Base-by-base conservation (phyloP, 108 stramenopile species). In the Poteriospumella lacustris region DNA sequence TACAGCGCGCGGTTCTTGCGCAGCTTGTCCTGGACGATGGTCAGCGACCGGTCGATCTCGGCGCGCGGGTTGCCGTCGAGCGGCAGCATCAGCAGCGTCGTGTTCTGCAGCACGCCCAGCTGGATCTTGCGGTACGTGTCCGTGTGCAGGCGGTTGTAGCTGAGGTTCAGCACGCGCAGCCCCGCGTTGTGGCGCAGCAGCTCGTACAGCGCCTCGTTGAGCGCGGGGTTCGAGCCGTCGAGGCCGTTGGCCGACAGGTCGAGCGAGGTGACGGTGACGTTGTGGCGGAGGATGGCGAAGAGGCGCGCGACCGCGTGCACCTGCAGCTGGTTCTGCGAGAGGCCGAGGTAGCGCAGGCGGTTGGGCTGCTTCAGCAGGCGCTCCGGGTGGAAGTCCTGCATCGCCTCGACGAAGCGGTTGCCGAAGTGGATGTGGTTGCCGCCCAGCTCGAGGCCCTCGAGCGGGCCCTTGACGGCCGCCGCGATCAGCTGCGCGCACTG, bases 391-490 rank as follows among this genome's bases (percentile, higher is more conserved):
- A 52, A 73, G n/a, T 5, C 5, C 9, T 44, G 31, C 70, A 73
- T 44, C 12, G 70, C 44, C 3, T 44, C 19, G 40, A 44, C 31
- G 41, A 73, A 73, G n/a, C 36, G 28, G 31, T 5, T 26, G 9
- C 70, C 70, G 3, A 24, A 28, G 36, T 73, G 33, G 9, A 73
- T 73, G 9, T 3, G 5, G 36, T 73, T 73, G 9, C 70, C 70
- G 3, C 70, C 15, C 41, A 73, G 41, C 31, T 73, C 70, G 9
- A 73, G 41, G 12, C 70, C 70, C 42, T 73, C 70, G 26, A 73
- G 41, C 3, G 70, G 70, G 31, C 70, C 70, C 26, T 5, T 12
- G 9, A 73, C 5, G 36, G 44, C 43, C 26, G 70, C 70, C 26
- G 33, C 3, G 5, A 73, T 12, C 5, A 73, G 26, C 5, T 34